Conservation (phyloP, 1,284 basidiomycete genomes). For the Trichosporon faecale region DNA sequence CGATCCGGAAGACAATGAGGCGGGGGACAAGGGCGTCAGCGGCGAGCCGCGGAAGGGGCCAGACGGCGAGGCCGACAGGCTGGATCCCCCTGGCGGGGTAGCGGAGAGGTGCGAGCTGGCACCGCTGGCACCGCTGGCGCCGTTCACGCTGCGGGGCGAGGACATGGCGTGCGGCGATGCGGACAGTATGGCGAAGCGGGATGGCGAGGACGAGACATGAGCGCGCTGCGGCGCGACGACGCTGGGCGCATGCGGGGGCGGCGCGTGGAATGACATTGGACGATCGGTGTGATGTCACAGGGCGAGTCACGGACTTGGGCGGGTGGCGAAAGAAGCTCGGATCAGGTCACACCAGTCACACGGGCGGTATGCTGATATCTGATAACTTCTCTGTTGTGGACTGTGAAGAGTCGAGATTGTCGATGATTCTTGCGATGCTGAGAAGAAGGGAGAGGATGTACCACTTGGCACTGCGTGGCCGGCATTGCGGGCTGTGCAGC, state of each 20-base stretch:
- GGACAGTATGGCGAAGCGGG: background rate
- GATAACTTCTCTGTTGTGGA: background rate
- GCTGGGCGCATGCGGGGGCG: background rate
- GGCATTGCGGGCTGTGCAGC: too few species aligned
- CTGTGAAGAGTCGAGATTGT: too few species aligned
- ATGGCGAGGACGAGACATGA: background rate
- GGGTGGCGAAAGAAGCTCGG: background rate
- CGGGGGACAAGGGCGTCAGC: background rate
- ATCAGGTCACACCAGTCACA: background rate
- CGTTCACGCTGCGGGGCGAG: background rate
- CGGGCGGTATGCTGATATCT: background rate
- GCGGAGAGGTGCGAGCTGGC: background rate
- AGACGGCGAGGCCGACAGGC: background rate
- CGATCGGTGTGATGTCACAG: conserved; percentile 3
- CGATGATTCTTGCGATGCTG: too few species aligned
- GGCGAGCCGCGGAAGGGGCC: background rate
- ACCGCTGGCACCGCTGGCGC: background rate
- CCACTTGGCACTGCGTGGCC: too few species aligned
- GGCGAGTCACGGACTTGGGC: background rate
- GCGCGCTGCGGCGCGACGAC: background rate
- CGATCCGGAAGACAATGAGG: background rate
- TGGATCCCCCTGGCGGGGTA: background rate
- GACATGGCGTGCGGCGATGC: background rate
- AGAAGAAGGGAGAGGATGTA: too few species aligned
- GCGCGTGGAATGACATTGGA: conserved; percentile 1